Evolutionary conservation across 2,329 filamentous ascomycete genomes (phyloP).

Genomic region (Penicillium griseofulvum): DNA sequence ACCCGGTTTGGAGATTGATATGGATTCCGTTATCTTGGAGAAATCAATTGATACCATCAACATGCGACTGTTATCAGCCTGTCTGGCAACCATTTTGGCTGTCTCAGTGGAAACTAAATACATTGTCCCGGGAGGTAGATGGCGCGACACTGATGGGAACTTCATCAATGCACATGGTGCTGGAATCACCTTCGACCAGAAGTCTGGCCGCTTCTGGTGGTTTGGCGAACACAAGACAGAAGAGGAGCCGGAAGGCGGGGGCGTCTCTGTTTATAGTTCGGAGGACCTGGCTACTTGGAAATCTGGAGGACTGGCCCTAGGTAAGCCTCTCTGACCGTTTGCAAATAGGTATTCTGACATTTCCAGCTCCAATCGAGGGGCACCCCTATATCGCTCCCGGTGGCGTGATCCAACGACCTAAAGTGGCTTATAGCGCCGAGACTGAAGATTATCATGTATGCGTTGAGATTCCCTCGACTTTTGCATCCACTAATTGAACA

Average conservation of each 20-base stretch:
- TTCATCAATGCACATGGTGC: constrained; percentile 63
- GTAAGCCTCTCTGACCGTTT: constrained; percentile 28
- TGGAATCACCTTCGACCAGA: constrained; percentile 53
- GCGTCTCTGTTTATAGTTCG: constrained; percentile 61
- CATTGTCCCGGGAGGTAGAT: constrained; percentile 61
- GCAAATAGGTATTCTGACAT: not conserved
- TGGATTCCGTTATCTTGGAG: not conserved
- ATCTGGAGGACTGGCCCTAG: constrained; percentile 55
- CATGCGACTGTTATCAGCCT: not conserved
- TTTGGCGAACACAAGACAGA: constrained; percentile 63
- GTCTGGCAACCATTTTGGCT: constrained; percentile 3
- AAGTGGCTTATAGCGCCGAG: constrained; percentile 58
- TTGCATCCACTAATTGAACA: constrained; percentile 13
- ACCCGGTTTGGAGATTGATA: no score
- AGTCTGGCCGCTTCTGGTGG: constrained; percentile 57
- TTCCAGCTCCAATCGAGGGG: constrained; percentile 50
- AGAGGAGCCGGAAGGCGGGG: constrained; percentile 59
- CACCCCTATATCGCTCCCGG: constrained; percentile 56
- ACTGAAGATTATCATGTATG: constrained; percentile 57
- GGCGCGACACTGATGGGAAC: constrained; percentile 60
- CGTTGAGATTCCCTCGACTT: not conserved
- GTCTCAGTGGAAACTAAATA: constrained; percentile 45
- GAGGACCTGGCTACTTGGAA: constrained; percentile 61
- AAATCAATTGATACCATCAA: not conserved
- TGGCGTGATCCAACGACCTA: constrained; percentile 61